phyloP scores from a whole-genome alignment of 371 early-diverging fungal species.

The Mortierella sp. region DNA sequence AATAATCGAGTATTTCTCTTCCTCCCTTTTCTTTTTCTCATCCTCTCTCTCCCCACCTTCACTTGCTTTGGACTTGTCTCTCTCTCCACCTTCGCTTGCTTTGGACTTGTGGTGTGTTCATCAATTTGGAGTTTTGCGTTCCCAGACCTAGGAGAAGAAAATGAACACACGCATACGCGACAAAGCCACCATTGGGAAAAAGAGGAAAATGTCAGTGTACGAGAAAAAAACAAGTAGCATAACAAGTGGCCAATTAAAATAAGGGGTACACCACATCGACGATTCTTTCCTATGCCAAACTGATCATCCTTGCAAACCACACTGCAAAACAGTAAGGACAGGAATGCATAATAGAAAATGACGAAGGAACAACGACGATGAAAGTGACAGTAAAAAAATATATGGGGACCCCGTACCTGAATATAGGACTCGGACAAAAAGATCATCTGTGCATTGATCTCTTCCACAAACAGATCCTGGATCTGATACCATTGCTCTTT shows the following conservation, averaged over 20 bases:
- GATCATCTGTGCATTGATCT: slow-evolving; percentile 95
- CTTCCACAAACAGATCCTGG: slow-evolving; percentile 94
- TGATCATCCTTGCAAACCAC: slow-evolving; percentile 2
- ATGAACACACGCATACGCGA: not conserved
- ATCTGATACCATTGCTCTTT: slow-evolving; percentile 96
- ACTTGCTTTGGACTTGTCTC: not conserved
- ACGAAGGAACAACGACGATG: not conserved
- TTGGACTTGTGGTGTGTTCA: not conserved
- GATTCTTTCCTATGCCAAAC: not conserved
- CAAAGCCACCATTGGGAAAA: not conserved
- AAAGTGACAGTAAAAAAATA: not conserved
- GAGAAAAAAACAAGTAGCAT: not conserved
- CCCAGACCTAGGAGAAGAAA: slow-evolving; percentile 38
- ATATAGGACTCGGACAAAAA: slow-evolving; percentile 94
- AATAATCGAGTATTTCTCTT: too few relatives aligned
- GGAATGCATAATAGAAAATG: not conserved
- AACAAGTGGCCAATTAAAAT: not conserved
- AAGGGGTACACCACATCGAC: not conserved
- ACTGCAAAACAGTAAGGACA: not conserved
- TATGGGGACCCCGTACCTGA: slow-evolving; percentile 70
- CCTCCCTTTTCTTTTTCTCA: too few relatives aligned
- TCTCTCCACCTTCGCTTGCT: not conserved
- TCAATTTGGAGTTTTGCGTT: slow-evolving; percentile 33
- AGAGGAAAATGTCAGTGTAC: not conserved
- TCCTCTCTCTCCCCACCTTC: not conserved